Percentiles rank a stretch among this genome's conserved stretches.
Evolutionary conservation across 345 rosid genomes (phyloP).

Genomic region (Populus pruinosa): DNA sequence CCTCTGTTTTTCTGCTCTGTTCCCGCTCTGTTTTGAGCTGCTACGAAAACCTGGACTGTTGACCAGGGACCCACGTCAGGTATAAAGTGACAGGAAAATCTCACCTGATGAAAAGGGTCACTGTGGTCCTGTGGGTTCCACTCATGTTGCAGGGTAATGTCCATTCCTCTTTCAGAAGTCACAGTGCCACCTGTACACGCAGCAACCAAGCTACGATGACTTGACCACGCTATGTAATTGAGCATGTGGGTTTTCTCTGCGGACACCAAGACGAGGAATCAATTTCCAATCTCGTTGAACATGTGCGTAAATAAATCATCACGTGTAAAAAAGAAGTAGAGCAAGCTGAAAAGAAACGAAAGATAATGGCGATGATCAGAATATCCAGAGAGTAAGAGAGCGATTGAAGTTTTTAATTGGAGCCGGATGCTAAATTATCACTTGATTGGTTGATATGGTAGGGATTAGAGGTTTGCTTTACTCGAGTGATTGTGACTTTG

Average conservation of each 20-base stretch:
- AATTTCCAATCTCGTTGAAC: not conserved
- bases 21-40: not conserved
- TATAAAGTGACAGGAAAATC: not conserved
- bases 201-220: not conserved
- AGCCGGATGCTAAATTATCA: not conserved
- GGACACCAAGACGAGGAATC: not conserved
- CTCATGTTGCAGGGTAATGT: too few species aligned
- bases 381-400: not conserved
- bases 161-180: too few species aligned
- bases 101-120: conserved; percentile 12
- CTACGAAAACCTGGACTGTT: not conserved
- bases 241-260: not conserved
- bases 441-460: not conserved
- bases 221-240: too few species aligned
- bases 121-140: not conserved
- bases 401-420: not conserved
- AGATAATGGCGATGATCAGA: not conserved
- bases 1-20: not conserved
- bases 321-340: not conserved
- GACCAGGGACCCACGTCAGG: not conserved
- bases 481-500: not conserved
- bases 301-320: not conserved
- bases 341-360: not conserved
- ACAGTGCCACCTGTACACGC: not conserved
- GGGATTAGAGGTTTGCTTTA: not conserved